phyloP scores from a whole-genome alignment of 129 eudicot genomes.

The Arctium lappa region DNA sequence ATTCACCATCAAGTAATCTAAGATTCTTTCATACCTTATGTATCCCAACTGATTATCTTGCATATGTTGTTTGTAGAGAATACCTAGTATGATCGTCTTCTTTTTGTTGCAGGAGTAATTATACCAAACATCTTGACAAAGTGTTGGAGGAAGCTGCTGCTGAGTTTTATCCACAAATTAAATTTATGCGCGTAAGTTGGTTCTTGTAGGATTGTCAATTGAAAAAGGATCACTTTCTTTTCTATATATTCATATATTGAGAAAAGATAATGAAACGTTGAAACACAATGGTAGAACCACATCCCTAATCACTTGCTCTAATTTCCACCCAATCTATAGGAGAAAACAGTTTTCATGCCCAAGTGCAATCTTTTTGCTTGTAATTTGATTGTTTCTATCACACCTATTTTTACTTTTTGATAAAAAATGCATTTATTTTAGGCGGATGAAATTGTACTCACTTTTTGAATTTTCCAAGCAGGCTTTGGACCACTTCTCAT shows the following conservation, averaged over 20 bases:
- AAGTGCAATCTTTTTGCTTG: neutral
- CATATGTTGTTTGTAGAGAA: neutral
- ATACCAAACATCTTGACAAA: slow-evolving; percentile 78
- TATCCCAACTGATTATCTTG: neutral
- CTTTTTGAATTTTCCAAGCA: neutral
- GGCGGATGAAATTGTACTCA: neutral
- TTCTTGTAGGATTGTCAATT: slow-evolving; percentile 4
- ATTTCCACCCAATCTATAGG: neutral
- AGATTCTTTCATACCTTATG: neutral
- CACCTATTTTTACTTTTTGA: neutral
- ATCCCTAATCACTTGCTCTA: neutral
- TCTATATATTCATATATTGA: neutral
- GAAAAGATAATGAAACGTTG: neutral
- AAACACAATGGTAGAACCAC: neutral
- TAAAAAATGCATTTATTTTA: neutral
- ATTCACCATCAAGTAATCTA: slow-evolving; percentile 71
- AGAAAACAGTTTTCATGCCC: neutral
- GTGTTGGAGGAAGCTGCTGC: slow-evolving; percentile 94
- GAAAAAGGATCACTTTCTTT: neutral
- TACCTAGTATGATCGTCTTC: neutral
- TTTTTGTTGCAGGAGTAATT: slow-evolving; percentile 62
- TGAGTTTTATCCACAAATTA: slow-evolving; percentile 71
- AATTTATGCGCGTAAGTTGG: slow-evolving; percentile 84
- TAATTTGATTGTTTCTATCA: neutral
- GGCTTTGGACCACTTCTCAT: neutral